These are phyloP conservation scores for Mycena galopus DNA, from an alignment of 768 basidiomycete genomes.

Conservation along the genomic window DNA sequence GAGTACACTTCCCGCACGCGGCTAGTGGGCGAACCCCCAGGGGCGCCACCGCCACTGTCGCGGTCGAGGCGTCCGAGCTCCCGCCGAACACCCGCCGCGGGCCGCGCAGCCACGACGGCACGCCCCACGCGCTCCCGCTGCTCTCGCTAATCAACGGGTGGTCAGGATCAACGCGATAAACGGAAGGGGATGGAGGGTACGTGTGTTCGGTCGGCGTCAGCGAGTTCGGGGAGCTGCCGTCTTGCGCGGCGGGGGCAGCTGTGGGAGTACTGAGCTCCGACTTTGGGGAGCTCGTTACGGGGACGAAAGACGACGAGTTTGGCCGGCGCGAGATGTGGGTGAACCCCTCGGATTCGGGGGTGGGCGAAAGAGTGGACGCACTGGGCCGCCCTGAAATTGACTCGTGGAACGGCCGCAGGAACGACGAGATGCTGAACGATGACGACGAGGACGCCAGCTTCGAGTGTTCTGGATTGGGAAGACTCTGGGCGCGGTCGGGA, in stretches of 20 bases:
- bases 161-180: conserved; percentile 62
- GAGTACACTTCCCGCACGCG: conserved; percentile 75
- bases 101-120: conserved; percentile 79
- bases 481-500: conserved; percentile 56
- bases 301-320: conserved; percentile 71
- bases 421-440: conserved; percentile 72
- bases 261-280: conserved; percentile 41
- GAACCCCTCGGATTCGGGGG: conserved; percentile 68
- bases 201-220: conserved; percentile 67
- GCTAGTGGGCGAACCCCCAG: conserved; percentile 40
- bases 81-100: conserved; percentile 58
- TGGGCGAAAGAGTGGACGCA: conserved; percentile 48
- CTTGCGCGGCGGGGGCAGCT: too few species aligned
- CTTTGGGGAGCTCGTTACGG: conserved; percentile 61
- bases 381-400: conserved; percentile 46
- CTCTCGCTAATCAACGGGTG: conserved; percentile 62
- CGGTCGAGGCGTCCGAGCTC: conserved; percentile 41
- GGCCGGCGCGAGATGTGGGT: conserved; percentile 75
- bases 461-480: conserved; percentile 48
- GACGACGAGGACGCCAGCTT: conserved; percentile 50
- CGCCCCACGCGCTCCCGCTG: conserved; percentile 67
- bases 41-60: conserved; percentile 41
- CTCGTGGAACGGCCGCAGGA: conserved; percentile 80
- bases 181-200: conserved; percentile 81
- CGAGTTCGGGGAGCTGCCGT: conserved; percentile 24